Evolutionary conservation across 352 stramenopile genomes (phyloP).

Genomic region (Phytophthora quininea): DNA sequence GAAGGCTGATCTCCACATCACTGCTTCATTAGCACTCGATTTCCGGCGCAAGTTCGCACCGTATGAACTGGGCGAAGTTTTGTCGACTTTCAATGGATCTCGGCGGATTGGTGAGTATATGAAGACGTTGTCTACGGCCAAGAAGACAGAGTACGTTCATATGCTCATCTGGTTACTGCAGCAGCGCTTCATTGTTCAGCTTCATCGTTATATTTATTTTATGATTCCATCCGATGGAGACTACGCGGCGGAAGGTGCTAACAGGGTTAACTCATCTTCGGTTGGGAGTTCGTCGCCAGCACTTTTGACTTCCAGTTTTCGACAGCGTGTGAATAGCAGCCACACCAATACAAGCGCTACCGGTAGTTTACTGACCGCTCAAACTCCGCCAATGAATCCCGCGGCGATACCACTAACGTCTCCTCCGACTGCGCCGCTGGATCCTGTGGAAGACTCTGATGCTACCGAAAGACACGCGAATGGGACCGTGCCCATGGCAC

Average conservation of each 20-base stretch:
- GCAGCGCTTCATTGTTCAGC: slow-evolving; percentile 80
- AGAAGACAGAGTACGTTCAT: slow-evolving; percentile 88
- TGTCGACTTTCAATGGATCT: slow-evolving; percentile 75
- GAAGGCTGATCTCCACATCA: slow-evolving; percentile 53
- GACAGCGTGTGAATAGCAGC: slow-evolving; percentile 34
- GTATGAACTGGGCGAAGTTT: slow-evolving; percentile 74
- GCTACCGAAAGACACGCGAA: slow-evolving; percentile 12
- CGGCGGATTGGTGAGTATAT: slow-evolving; percentile 80
- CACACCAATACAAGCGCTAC: slow-evolving; percentile 28
- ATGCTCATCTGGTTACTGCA: slow-evolving; percentile 90
- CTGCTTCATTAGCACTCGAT: slow-evolving; percentile 62
- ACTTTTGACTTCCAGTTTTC: slow-evolving; percentile 33
- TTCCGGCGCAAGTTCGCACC: slow-evolving; percentile 78
- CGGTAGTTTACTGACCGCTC: slow-evolving; percentile 33
- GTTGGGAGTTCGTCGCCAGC: slow-evolving; percentile 43
- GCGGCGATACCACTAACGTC: slow-evolving; percentile 24
- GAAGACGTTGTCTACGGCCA: slow-evolving; percentile 63
- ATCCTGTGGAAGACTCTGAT: slow-evolving; percentile 9
- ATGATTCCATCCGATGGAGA: slow-evolving; percentile 80
- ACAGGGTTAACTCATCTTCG: slow-evolving; percentile 10
- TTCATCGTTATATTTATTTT: slow-evolving; percentile 89
- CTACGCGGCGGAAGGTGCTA: slow-evolving; percentile 35
- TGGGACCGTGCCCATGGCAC: slow-evolving; percentile 27
- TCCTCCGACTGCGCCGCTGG: slow-evolving; percentile 18
- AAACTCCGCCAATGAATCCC: slow-evolving; percentile 37